phyloP scores from a whole-genome alignment of 345 rosid genomes.

The Clausena lansium region DNA sequence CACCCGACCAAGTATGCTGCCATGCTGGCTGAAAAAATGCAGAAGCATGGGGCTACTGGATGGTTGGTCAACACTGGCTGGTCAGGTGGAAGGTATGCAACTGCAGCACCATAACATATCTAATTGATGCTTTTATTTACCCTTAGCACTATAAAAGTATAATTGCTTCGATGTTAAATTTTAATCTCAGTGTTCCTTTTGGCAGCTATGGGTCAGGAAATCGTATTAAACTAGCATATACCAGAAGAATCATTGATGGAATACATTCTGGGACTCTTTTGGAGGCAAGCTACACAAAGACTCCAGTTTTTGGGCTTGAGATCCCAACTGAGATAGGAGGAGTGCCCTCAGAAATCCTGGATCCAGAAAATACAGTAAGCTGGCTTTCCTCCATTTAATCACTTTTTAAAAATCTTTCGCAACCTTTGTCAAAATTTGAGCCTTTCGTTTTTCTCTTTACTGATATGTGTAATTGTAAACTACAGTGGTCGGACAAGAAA shows the following conservation, averaged over 20 bases:
- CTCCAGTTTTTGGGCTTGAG: slow-evolving; percentile 73
- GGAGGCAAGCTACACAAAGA: slow-evolving; percentile 62
- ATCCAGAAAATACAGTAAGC: slow-evolving; percentile 70
- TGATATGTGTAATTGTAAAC: neutral
- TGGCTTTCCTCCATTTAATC: neutral
- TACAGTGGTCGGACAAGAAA: slow-evolving; percentile 79
- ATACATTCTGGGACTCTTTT: slow-evolving; percentile 75
- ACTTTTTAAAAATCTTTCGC: neutral
- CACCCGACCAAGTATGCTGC: slow-evolving; percentile 95
- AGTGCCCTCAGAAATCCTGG: slow-evolving; percentile 79
- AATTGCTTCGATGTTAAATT: neutral
- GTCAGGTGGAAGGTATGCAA: slow-evolving; percentile 85
- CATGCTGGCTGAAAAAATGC: slow-evolving; percentile 92
- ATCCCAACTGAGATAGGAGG: slow-evolving; percentile 74
- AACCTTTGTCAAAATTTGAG: neutral
- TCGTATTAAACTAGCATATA: slow-evolving; percentile 76
- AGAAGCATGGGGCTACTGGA: slow-evolving; percentile 80
- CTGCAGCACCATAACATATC: neutral
- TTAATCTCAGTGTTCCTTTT: neutral
- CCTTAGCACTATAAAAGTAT: neutral
- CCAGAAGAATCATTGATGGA: slow-evolving; percentile 85
- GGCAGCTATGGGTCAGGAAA: slow-evolving; percentile 75
- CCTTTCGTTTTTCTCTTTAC: neutral
- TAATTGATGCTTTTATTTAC: neutral
- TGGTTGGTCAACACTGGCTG: slow-evolving; percentile 98